phyloP scores from a whole-genome alignment of 345 rosid species.

The Rubroshorea leprosula region DNA sequence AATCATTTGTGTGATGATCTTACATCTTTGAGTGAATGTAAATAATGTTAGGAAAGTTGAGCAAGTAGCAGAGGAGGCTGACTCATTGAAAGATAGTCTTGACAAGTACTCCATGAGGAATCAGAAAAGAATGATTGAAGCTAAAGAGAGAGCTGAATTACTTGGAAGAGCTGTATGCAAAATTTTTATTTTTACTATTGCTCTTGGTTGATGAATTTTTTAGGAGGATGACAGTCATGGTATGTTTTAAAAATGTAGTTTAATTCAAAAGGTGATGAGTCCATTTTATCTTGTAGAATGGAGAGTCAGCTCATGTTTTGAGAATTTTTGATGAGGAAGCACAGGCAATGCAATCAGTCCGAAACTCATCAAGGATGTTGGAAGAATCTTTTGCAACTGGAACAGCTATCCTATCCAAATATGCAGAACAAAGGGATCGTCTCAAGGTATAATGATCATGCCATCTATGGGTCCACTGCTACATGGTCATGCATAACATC shows the following conservation, averaged over 20 bases:
- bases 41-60: constrained; percentile 57
- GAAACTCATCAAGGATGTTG: constrained; percentile 72
- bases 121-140: constrained; percentile 64
- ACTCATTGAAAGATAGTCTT: constrained; percentile 64
- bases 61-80: constrained; percentile 86
- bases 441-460: constrained; percentile 51
- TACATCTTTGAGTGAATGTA: not conserved
- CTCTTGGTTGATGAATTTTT: not conserved
- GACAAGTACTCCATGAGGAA: constrained; percentile 63
- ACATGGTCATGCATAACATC: not conserved
- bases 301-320: constrained; percentile 75
- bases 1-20: not conserved
- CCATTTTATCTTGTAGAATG: constrained; percentile 41
- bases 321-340: constrained; percentile 88
- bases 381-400: constrained; percentile 82
- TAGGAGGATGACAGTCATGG: not conserved
- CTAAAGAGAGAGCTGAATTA: constrained; percentile 82
- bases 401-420: constrained; percentile 72
- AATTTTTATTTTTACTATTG: constrained; percentile 5
- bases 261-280: not conserved
- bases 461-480: not conserved
- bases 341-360: constrained; percentile 82
- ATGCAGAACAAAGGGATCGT: constrained; percentile 87
- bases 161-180: constrained; percentile 65
- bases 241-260: not conserved